phyloP scores from a whole-genome alignment of 306 rosid species.

The Cajanus cajan region DNA sequence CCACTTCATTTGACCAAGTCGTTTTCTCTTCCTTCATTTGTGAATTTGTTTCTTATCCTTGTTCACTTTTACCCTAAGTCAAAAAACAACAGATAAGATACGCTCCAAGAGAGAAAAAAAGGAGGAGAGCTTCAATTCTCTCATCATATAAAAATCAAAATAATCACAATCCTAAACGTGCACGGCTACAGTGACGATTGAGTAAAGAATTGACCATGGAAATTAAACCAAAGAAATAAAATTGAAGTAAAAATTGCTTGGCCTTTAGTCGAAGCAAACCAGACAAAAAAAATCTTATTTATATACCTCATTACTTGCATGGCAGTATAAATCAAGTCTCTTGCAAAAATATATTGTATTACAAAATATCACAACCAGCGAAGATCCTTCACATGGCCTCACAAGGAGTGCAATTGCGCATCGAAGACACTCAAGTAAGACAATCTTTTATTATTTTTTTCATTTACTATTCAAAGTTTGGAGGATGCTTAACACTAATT shows the following conservation, averaged over 20 bases:
- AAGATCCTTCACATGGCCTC: slow-evolving; percentile 47
- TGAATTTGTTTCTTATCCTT: too few relatives aligned
- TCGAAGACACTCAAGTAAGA: slow-evolving; percentile 51
- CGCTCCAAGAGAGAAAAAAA: not conserved
- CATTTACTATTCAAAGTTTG: not conserved
- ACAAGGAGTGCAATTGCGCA: slow-evolving; percentile 42
- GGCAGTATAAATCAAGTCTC: slow-evolving; percentile 1
- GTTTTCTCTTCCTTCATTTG: too few relatives aligned
- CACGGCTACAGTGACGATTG: slow-evolving; percentile 16
- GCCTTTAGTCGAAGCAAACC: slow-evolving; percentile 38
- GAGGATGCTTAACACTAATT: too few relatives aligned
- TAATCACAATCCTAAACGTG: slow-evolving; percentile 4
- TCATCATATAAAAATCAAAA: too few relatives aligned
- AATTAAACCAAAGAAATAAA: not conserved
- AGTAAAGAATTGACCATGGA: slow-evolving; percentile 28
- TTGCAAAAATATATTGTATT: not conserved
- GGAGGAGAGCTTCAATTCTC: not conserved
- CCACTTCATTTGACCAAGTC: too few relatives aligned
- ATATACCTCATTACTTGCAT: slow-evolving; percentile 3
- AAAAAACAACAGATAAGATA: too few relatives aligned
- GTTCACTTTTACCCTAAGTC: not conserved
- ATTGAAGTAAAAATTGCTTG: slow-evolving; percentile 1
- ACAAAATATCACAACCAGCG: not conserved
- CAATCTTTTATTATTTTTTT: not conserved
- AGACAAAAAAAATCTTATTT: not conserved